Evolutionary conservation across 805 yeast species (phyloP).

Genomic region (Suhomyces prunicola): DNA sequence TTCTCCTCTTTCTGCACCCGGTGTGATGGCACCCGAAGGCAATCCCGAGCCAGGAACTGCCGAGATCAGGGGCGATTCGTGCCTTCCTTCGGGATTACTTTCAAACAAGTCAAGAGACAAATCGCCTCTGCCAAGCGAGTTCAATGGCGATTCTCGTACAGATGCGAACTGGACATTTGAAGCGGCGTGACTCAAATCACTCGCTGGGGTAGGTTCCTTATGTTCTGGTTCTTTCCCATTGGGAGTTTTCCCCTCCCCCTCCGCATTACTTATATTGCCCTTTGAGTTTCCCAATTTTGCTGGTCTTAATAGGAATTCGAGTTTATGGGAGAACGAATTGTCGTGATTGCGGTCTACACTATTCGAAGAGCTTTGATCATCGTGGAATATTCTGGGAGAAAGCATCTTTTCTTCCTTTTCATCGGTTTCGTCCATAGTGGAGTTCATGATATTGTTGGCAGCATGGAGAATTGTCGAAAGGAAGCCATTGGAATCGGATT

Average conservation of each 20-base stretch:
- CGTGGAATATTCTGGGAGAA: background rate
- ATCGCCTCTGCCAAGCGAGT: constrained; percentile 49
- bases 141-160: constrained; percentile 44
- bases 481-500: constrained; percentile 29
- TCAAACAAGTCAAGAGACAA: constrained; percentile 34
- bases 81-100: constrained; percentile 1
- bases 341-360: background rate
- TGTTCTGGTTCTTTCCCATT: background rate
- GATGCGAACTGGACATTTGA: constrained; percentile 46
- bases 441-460: constrained; percentile 36
- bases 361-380: background rate
- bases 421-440: constrained; percentile 10
- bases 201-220: background rate
- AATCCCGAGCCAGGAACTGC: background rate
- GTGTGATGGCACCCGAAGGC: background rate
- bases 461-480: constrained; percentile 44
- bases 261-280: constrained; percentile 3
- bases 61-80: constrained; percentile 3
- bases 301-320: constrained; percentile 24
- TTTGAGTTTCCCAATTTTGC: constrained; percentile 12
- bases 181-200: constrained; percentile 10
- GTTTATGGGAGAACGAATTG: constrained; percentile 17
- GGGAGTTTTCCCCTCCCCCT: background rate
- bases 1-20: constrained; percentile 7
- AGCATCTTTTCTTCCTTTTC: background rate